phyloP scores from a whole-genome alignment of 108 stramenopile genomes.

The Parietichytrium sp. region DNA sequence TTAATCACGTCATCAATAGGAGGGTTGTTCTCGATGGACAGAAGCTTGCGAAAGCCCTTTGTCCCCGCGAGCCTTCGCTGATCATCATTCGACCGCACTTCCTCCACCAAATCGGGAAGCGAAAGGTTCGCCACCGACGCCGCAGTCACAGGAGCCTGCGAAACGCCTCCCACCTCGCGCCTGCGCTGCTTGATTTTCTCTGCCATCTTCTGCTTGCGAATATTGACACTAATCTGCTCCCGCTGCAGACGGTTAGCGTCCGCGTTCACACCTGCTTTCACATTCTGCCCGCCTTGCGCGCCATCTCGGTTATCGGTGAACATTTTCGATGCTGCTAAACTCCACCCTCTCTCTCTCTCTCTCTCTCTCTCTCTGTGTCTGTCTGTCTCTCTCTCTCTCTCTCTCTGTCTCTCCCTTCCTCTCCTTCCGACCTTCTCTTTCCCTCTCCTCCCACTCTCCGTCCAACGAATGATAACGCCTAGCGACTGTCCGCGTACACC shows the following conservation, averaged over 20 bases:
- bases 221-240: constrained; percentile 92
- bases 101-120: constrained; percentile 2
- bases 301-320: not conserved
- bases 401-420: not conserved
- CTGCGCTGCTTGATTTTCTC: constrained; percentile 89
- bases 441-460: too few relatives aligned
- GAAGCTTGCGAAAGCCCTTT: constrained; percentile 50
- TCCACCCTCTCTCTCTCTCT: not conserved
- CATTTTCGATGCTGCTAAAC: not conserved
- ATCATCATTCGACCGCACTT: not conserved
- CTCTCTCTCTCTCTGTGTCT: not conserved
- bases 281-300: constrained; percentile 75
- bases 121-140: constrained; percentile 60
- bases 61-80: not conserved
- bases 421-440: too few relatives aligned
- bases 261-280: constrained; percentile 88
- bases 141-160: constrained; percentile 66
- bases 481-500: too few relatives aligned
- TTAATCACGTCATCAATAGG: constrained; percentile 98
- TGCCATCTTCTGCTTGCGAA: constrained; percentile 95
- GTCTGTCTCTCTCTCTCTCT: not conserved
- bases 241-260: constrained; percentile 88
- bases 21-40: constrained; percentile 94
- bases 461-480: too few relatives aligned
- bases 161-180: constrained; percentile 44